Conservation (phyloP, 108 stramenopile species). For the Pelagomonas calceolata region DNA sequence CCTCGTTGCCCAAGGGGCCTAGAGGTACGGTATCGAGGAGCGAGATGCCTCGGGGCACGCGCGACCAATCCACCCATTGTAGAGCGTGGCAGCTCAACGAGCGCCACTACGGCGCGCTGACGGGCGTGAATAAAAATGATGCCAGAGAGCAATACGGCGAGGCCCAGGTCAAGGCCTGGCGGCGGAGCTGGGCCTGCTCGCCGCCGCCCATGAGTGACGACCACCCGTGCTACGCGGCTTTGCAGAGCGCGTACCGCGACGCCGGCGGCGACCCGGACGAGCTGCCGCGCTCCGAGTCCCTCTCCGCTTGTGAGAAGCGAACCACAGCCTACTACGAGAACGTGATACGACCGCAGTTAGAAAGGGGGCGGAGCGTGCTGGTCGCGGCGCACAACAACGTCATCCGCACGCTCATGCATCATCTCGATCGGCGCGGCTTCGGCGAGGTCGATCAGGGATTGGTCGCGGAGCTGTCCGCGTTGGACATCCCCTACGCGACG, state of each 20-base stretch:
- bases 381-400: not conserved
- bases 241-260: not conserved
- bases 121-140: conserved; percentile 68
- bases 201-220: conserved; percentile 35
- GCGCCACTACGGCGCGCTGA: conserved; percentile 81
- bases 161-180: conserved; percentile 76
- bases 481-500: not conserved
- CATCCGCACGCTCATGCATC: not conserved
- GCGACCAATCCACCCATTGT: conserved; percentile 15
- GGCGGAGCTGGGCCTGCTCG: conserved; percentile 18
- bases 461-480: not conserved
- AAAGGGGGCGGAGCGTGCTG: not conserved
- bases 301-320: not conserved
- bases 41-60: too few species aligned
- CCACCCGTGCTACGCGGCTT: not conserved
- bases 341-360: not conserved
- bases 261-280: not conserved
- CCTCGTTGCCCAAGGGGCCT: not conserved
- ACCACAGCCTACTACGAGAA: not conserved
- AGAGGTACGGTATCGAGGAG: not conserved
- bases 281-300: not conserved
- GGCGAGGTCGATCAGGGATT: not conserved
- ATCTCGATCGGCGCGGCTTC: not conserved
- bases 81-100: conserved; percentile 87
- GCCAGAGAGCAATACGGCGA: conserved; percentile 66